Conservation (phyloP, 2,329 filamentous ascomycete genomes). For the Fusarium nodosum region DNA sequence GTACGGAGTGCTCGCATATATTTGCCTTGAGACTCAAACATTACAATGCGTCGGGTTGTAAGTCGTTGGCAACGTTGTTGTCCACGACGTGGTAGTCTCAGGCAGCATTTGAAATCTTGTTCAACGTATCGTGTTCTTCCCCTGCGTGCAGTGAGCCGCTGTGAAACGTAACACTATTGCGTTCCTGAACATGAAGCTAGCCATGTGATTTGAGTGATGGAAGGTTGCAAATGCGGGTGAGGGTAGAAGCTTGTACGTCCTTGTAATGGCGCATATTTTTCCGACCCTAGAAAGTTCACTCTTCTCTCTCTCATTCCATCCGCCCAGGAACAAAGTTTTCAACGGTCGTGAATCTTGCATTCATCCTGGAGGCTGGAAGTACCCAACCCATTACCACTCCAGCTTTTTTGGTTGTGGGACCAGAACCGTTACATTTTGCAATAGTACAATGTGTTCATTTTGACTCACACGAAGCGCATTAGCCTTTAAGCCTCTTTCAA, state of each 20-base stretch:
- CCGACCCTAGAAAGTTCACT: slow-evolving; percentile 36
- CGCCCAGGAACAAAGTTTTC: slow-evolving; percentile 30
- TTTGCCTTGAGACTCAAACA: slow-evolving; percentile 16
- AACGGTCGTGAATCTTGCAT: slow-evolving; percentile 33
- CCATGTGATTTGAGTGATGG: slow-evolving; percentile 40
- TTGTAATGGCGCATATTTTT: slow-evolving; percentile 24
- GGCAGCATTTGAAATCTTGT: slow-evolving; percentile 26
- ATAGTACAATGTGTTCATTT: slow-evolving; percentile 31
- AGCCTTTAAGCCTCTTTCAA: slow-evolving; percentile 23
- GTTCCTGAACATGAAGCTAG: slow-evolving; percentile 30
- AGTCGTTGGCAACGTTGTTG: slow-evolving; percentile 33
- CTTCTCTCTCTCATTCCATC: slow-evolving; percentile 33
- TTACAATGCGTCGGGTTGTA: slow-evolving; percentile 27
- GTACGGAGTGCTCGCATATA: slow-evolving; percentile 29
- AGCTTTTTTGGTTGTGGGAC: slow-evolving; percentile 42
- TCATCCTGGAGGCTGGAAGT: slow-evolving; percentile 24
- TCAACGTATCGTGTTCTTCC: slow-evolving; percentile 35
- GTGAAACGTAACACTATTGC: slow-evolving; percentile 30
- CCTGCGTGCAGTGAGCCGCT: slow-evolving; percentile 35
- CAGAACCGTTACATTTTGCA: slow-evolving; percentile 38
- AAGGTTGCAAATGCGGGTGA: slow-evolving; percentile 19
- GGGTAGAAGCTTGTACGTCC: slow-evolving; percentile 22
- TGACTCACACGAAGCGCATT: slow-evolving; percentile 44
- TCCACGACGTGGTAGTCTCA: slow-evolving; percentile 33
- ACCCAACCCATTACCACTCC: slow-evolving; percentile 26